Percentiles rank a stretch among this genome's conserved stretches.
These are phyloP conservation scores for Aphanocladium album DNA, from an alignment of 2,329 filamentous ascomycete species.

Conservation along the genomic window DNA sequence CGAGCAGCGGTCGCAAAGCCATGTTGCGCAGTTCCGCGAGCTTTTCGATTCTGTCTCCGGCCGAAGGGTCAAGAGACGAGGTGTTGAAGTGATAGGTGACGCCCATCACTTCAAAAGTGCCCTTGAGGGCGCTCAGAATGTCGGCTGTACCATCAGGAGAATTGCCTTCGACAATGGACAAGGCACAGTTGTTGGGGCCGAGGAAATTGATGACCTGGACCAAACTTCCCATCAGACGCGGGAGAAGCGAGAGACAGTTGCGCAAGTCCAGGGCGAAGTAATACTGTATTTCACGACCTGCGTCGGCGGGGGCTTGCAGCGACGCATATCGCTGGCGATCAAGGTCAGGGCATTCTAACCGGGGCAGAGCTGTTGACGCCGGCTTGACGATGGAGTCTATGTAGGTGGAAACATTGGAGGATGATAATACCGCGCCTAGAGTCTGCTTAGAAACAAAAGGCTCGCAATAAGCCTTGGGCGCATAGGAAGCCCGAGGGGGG, in stretches of 20 bases:
- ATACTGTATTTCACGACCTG: conserved; percentile 27
- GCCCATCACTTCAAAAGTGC: conserved; percentile 34
- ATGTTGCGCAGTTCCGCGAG: conserved; percentile 49
- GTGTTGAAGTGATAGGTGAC: conserved; percentile 37
- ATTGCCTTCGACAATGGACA: conserved; percentile 53
- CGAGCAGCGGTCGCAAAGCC: conserved; percentile 42
- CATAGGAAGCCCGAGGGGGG: neutral
- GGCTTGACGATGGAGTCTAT: conserved; percentile 26
- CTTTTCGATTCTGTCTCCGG: conserved; percentile 38
- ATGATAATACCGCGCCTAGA: conserved; percentile 12
- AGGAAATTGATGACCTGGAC: conserved; percentile 46
- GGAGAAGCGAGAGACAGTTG: conserved; percentile 39
- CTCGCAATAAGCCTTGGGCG: neutral
- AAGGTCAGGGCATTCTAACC: conserved; percentile 26
- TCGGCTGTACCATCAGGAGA: conserved; percentile 51
- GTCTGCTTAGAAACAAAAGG: neutral
- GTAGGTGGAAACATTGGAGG: conserved; percentile 21
- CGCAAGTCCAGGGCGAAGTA: conserved; percentile 51
- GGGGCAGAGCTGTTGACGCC: conserved; percentile 17
- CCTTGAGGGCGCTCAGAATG: conserved; percentile 38
- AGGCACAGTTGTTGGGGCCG: conserved; percentile 43
- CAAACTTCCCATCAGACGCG: conserved; percentile 47
- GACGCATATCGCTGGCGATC: conserved; percentile 19
- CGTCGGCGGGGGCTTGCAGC: conserved; percentile 11
- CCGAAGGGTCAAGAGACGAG: conserved; percentile 38